Conservation (phyloP, 495 filamentous ascomycete species). For the Aspergillus asperescens region DNA sequence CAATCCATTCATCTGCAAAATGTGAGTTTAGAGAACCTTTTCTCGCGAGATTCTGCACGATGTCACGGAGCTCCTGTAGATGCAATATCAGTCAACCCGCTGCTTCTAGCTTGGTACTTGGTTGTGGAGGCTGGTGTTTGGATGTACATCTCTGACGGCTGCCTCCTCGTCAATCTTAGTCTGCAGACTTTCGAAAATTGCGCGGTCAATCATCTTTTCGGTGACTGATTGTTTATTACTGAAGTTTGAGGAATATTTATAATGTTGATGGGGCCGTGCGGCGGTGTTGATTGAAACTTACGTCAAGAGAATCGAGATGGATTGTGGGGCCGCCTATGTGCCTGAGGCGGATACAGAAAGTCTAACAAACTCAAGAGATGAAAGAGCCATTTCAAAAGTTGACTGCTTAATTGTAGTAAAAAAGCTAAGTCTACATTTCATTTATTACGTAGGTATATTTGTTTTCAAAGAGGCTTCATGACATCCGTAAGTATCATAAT, state of each 20-base stretch:
- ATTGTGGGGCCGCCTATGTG: slow-evolving; percentile 18
- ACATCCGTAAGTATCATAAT: slow-evolving; percentile 6
- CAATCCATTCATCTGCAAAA: not conserved
- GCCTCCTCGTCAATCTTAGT: slow-evolving; percentile 84
- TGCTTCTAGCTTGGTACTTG: slow-evolving; percentile 1
- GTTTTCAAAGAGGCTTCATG: not conserved
- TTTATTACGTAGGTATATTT: not conserved
- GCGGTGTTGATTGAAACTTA: slow-evolving; percentile 18
- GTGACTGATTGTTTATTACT: slow-evolving; percentile 2
- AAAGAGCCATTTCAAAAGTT: no score
- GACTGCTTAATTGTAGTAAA: no score
- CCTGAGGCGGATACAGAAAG: slow-evolving; percentile 1
- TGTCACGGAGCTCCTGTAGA: slow-evolving; percentile 67
- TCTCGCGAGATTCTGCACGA: slow-evolving; percentile 71
- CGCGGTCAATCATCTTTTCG: slow-evolving; percentile 60
- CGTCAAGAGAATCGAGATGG: slow-evolving; percentile 16
- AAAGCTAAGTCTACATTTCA: no score
- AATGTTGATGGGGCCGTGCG: slow-evolving; percentile 10
- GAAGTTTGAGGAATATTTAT: slow-evolving; percentile 2
- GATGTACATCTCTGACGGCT: slow-evolving; percentile 64
- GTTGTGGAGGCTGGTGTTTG: slow-evolving; percentile 16
- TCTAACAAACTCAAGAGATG: no score
- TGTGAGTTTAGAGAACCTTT: no score
- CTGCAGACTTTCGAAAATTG: slow-evolving; percentile 84
- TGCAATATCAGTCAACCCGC: not conserved